Conservation (phyloP, 805 yeast species). For the Sungouiella blattae region DNA sequence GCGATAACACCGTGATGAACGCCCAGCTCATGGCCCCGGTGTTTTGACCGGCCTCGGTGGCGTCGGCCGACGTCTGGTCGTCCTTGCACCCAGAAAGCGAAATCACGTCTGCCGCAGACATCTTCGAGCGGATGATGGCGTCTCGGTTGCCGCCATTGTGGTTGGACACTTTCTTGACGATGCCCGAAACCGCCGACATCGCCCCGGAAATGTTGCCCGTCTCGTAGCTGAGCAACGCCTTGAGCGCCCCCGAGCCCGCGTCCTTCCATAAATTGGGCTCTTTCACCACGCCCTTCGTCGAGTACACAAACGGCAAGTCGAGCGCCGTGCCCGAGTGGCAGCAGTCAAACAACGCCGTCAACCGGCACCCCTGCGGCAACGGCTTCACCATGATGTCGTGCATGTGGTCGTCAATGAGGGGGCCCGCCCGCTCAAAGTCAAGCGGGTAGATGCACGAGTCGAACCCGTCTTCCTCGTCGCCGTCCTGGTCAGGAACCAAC, state of each 20-base stretch:
- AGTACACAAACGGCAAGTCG: slow-evolving; percentile 76
- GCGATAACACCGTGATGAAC: slow-evolving; percentile 58
- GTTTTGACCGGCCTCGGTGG: slow-evolving; percentile 62
- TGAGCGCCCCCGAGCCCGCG: slow-evolving; percentile 62
- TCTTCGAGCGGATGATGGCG: slow-evolving; percentile 47
- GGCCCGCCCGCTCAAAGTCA: slow-evolving; percentile 65
- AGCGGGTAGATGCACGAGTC: slow-evolving; percentile 74
- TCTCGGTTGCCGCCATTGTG: slow-evolving; percentile 19
- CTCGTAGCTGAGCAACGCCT: slow-evolving; percentile 20
- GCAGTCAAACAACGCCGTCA: slow-evolving; percentile 79
- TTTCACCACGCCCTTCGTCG: slow-evolving; percentile 78
- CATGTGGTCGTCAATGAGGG: slow-evolving; percentile 69
- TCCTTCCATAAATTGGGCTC: slow-evolving; percentile 78
- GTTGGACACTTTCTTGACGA: slow-evolving; percentile 30
- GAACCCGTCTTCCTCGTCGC: slow-evolving; percentile 72
- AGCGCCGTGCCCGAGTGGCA: slow-evolving; percentile 84
- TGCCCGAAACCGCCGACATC: slow-evolving; percentile 29
- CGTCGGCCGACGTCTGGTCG: slow-evolving; percentile 76
- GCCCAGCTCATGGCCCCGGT: slow-evolving; percentile 89
- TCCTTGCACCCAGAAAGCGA: slow-evolving; percentile 81
- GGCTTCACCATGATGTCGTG: slow-evolving; percentile 69
- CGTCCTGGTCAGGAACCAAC: slow-evolving; percentile 60
- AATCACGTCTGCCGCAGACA: slow-evolving; percentile 74
- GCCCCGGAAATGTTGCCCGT: slow-evolving; percentile 37
- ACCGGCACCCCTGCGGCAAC: slow-evolving; percentile 66